Conservation (phyloP, 257 asterid genomes). For the Nicotiana tabacum region DNA sequence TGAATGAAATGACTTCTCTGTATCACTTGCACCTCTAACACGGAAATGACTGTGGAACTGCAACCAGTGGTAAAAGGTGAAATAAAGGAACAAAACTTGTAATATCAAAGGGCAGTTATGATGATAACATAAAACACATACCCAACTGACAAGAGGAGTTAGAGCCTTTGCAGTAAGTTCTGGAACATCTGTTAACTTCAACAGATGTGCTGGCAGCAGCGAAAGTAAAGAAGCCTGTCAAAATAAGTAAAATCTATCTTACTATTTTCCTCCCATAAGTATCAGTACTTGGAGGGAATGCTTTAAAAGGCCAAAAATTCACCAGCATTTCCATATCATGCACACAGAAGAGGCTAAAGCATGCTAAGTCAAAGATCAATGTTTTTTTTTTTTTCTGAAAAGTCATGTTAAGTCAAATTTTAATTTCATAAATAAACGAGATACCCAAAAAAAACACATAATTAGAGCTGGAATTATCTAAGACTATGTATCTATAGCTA, state of each 20-base stretch:
- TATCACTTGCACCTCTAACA: slow-evolving; percentile 46
- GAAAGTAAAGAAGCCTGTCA: slow-evolving; percentile 92
- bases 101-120: slow-evolving; percentile 9
- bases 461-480: background rate
- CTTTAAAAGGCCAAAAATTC: background rate
- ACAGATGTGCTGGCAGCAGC: slow-evolving; percentile 66
- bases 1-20: slow-evolving; percentile 55
- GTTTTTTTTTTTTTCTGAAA: background rate
- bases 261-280: background rate
- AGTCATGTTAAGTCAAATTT: background rate
- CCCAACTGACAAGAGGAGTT: slow-evolving; percentile 78
- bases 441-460: background rate
- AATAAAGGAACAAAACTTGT: slow-evolving; percentile 11
- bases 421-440: background rate
- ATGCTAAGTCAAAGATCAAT: slow-evolving; percentile 1
- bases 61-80: slow-evolving; percentile 19
- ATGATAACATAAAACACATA: slow-evolving; percentile 20
- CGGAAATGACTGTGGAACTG: slow-evolving; percentile 69
- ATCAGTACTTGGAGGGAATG: background rate
- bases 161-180: slow-evolving; percentile 57
- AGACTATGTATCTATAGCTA: background rate
- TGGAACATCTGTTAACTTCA: slow-evolving; percentile 56
- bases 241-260: slow-evolving; percentile 16
- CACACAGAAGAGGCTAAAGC: background rate
- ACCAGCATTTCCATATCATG: background rate